A percentile compares a stretch with the other conserved stretches of the same genome.
These are phyloP conservation scores for Immersiporthe knoxdaviesiana DNA, from an alignment of 2,329 filamentous ascomycete genomes.

Conservation along the genomic window DNA sequence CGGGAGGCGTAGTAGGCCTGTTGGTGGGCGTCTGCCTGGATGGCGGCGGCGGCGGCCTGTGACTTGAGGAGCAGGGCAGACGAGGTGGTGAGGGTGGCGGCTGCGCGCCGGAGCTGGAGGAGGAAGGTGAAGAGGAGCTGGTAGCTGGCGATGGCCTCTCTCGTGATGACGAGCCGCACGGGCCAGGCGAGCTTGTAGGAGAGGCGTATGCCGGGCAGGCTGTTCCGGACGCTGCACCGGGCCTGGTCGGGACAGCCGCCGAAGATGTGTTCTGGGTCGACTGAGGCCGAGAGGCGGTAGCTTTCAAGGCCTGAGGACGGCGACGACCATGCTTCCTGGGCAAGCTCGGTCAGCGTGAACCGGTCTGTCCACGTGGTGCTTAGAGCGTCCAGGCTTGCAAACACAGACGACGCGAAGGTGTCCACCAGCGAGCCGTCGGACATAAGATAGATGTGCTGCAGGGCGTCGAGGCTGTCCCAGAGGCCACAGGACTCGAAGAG, in stretches of 20 bases:
- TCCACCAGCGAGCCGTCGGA: slow-evolving; percentile 71
- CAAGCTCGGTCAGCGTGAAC: slow-evolving; percentile 77
- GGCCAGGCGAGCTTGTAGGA: slow-evolving; percentile 71
- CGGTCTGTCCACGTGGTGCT: slow-evolving; percentile 74
- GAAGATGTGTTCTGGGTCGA: slow-evolving; percentile 42
- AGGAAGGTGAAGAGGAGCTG: slow-evolving; percentile 75
- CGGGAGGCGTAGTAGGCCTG: slow-evolving; percentile 64
- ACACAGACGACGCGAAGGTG: slow-evolving; percentile 69
- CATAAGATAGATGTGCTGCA: slow-evolving; percentile 77
- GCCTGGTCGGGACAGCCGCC: slow-evolving; percentile 49
- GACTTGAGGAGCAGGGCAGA: slow-evolving; percentile 63
- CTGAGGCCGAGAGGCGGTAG: slow-evolving; percentile 65
- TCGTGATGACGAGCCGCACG: slow-evolving; percentile 72
- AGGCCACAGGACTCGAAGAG: slow-evolving; percentile 74
- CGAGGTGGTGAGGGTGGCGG: slow-evolving; percentile 63
- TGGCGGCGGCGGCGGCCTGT: slow-evolving; percentile 48
- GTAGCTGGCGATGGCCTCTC: slow-evolving; percentile 66
- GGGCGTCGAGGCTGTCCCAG: slow-evolving; percentile 62
- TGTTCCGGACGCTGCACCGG: slow-evolving; percentile 61
- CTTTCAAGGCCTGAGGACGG: slow-evolving; percentile 52
- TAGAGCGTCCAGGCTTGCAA: slow-evolving; percentile 71
- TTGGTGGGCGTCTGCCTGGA: slow-evolving; percentile 47
- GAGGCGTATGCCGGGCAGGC: slow-evolving; percentile 66
- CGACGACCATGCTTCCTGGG: slow-evolving; percentile 71
- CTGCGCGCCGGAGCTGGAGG: slow-evolving; percentile 75